Evolutionary conservation across 2,329 filamentous ascomycete species (phyloP).

Genomic region (Aspergillus sp.): DNA sequence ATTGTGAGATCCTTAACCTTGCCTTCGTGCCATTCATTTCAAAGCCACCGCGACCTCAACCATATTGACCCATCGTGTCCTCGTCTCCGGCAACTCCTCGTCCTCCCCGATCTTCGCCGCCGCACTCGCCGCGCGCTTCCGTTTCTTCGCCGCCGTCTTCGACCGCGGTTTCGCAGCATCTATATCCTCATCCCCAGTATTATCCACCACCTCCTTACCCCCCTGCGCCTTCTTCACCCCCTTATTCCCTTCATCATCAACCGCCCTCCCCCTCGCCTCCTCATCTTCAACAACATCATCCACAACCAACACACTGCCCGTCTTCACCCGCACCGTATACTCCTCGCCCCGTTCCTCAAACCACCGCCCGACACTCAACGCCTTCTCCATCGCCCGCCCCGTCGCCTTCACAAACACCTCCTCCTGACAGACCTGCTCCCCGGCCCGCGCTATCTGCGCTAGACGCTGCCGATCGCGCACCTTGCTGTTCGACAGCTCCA

Average conservation of each 20-base stretch:
- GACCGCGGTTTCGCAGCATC: slow-evolving; percentile 8
- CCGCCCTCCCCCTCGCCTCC: slow-evolving; percentile 24
- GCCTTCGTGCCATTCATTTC: slow-evolving; percentile 29
- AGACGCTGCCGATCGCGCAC: slow-evolving; percentile 32
- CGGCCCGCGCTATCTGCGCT: slow-evolving; percentile 30
- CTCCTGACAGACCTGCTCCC: slow-evolving; percentile 42
- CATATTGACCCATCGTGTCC: slow-evolving; percentile 48
- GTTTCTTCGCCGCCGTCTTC: slow-evolving; percentile 27
- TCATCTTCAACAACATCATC: slow-evolving; percentile 57
- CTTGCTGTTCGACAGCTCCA: slow-evolving; percentile 35
- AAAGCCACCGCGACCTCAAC: slow-evolving; percentile 46
- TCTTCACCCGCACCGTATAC: slow-evolving; percentile 53
- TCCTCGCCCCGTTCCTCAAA: slow-evolving; percentile 53
- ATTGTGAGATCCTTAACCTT: background rate
- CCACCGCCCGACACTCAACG: slow-evolving; percentile 55
- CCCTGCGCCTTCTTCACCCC: slow-evolving; percentile 13
- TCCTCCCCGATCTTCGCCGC: slow-evolving; percentile 30
- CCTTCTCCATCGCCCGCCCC: slow-evolving; percentile 59
- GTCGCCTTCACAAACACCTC: slow-evolving; percentile 60
- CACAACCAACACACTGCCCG: slow-evolving; percentile 57
- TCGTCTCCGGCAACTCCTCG: slow-evolving; percentile 43
- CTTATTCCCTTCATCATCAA: slow-evolving; percentile 26
- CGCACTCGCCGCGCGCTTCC: slow-evolving; percentile 25
- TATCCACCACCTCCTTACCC: slow-evolving; percentile 3
- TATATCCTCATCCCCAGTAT: slow-evolving; percentile 15